These are phyloP conservation scores for Ascocoryne sarcoides DNA, from an alignment of 2,329 filamentous ascomycete species.

Conservation along the genomic window DNA sequence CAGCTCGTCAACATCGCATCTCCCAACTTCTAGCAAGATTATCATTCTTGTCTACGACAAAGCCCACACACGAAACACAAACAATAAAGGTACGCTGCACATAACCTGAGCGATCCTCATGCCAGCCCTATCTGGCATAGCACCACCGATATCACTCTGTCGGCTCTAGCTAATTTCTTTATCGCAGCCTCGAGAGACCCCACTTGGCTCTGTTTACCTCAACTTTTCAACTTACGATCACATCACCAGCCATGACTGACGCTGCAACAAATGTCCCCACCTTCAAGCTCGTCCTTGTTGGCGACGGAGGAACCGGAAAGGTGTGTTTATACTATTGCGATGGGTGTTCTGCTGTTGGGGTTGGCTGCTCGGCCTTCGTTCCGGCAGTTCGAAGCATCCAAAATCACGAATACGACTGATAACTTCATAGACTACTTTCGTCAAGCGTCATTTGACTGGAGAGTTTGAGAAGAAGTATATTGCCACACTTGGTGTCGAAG, in stretches of 20 bases:
- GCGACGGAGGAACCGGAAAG: slow-evolving; percentile 99
- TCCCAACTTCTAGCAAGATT: too few relatives aligned
- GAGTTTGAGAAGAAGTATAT: slow-evolving; percentile 99
- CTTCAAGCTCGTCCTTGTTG: slow-evolving; percentile 99
- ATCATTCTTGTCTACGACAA: too few relatives aligned
- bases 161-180: slow-evolving; percentile 17
- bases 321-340: slow-evolving; percentile 41
- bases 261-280: slow-evolving; percentile 53
- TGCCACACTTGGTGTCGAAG: slow-evolving; percentile 97
- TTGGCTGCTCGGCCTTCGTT: slow-evolving; percentile 14
- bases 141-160: too few relatives aligned
- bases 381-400: slow-evolving; percentile 14
- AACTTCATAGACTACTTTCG: slow-evolving; percentile 80
- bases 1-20: too few relatives aligned
- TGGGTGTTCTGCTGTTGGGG: slow-evolving; percentile 5
- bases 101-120: too few relatives aligned
- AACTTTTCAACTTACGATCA: slow-evolving; percentile 13
- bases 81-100: too few relatives aligned
- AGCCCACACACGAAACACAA: too few relatives aligned
- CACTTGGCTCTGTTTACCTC: slow-evolving; percentile 12
- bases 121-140: too few relatives aligned
- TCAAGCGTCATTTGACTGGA: slow-evolving; percentile 99
- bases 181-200: slow-evolving; percentile 17
- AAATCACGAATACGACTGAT: slow-evolving; percentile 16
- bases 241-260: slow-evolving; percentile 52